Conservation (phyloP, 345 rosid genomes). For the Erodium maritimum region DNA sequence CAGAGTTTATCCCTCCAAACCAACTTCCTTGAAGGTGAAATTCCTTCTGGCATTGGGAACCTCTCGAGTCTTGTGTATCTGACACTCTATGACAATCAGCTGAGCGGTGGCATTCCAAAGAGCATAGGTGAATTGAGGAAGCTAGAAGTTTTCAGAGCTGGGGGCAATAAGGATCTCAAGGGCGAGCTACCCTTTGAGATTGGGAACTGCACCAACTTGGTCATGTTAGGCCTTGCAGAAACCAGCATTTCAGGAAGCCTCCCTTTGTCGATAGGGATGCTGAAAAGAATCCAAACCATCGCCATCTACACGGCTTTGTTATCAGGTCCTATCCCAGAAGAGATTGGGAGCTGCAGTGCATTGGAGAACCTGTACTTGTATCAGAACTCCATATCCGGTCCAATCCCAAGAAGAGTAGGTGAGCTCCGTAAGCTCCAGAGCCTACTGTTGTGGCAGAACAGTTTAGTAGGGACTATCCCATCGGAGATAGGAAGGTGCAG, state of each 20-base stretch:
- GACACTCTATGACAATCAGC: conserved; percentile 14
- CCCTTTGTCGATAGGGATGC: conserved; percentile 30
- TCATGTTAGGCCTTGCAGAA: conserved; percentile 34
- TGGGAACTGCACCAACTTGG: conserved; percentile 35
- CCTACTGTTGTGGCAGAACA: conserved; percentile 28
- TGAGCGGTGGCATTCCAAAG: conserved; percentile 10
- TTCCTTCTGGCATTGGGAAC: conserved; percentile 10
- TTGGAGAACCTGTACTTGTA: conserved; percentile 33
- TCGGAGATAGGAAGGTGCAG: conserved; percentile 30
- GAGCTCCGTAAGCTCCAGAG: conserved; percentile 30
- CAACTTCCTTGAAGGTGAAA: conserved; percentile 14
- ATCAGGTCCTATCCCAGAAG: conserved; percentile 31
- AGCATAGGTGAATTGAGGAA: conserved; percentile 15
- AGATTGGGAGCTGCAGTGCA: conserved; percentile 33
- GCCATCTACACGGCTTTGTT: conserved; percentile 27
- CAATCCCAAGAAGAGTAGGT: conserved; percentile 26
- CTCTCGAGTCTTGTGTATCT: conserved; percentile 14
- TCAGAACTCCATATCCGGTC: conserved; percentile 33
- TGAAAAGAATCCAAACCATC: conserved; percentile 26
- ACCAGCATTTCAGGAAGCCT: conserved; percentile 36
- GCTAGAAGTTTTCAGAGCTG: conserved; percentile 26
- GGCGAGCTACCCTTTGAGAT: conserved; percentile 36
- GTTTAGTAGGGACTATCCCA: conserved; percentile 30
- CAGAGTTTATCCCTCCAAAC: conserved; percentile 11
- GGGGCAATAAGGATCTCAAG: conserved; percentile 32